Evolutionary conservation across 345 rosid genomes (phyloP), one percentile per base, ranked within the genome.

Genomic region (Eucalyptus polyanthemos): DNA sequence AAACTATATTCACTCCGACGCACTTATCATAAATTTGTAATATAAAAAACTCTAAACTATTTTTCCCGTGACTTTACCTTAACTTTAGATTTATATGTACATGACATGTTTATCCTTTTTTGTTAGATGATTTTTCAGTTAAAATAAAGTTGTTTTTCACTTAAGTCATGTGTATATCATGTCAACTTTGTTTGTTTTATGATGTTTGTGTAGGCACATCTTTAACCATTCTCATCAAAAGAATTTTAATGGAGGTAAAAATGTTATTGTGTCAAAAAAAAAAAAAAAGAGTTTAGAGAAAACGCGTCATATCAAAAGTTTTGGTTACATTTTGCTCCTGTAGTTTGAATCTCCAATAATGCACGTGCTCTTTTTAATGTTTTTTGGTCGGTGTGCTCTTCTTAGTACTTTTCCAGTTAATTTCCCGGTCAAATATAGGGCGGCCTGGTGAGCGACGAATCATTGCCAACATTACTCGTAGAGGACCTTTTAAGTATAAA

Each of bases 221-320:
- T 56, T 22, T 24, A 56, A 24, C 12, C 12, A 10, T 2, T 24
- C 27, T 9, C 29, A 9, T 56, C 12, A 2, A 9, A 4, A 56
- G 6, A 56, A 56, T 56, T 56, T 56, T 5, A 56, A 56, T 56
- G 27, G 62, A 56, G 62, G 12, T 19, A 19, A 19, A 53, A 53
- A 53, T 53, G 56, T 51, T 51, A 51, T 51, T 7, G 22, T 51
- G 56, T 53, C 24, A 0, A 51, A 51, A 51, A 44, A 44, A 51
- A 51, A 44, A 44, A 44, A 44, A 17, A 16, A 1, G 8, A 51
- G 54, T 16, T 1, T 17, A 16, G 0, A 53, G 56, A 0, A 53
- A 19, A 53, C 58, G 2, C 24, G 58, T 19, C 24, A 3, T 53
- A 8, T 8, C 58, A 53, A 51, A 51, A 7, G 54, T 17, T 51